Base-by-base conservation (phyloP, 768 basidiomycete species). In the Leccinum broughii region DNA sequence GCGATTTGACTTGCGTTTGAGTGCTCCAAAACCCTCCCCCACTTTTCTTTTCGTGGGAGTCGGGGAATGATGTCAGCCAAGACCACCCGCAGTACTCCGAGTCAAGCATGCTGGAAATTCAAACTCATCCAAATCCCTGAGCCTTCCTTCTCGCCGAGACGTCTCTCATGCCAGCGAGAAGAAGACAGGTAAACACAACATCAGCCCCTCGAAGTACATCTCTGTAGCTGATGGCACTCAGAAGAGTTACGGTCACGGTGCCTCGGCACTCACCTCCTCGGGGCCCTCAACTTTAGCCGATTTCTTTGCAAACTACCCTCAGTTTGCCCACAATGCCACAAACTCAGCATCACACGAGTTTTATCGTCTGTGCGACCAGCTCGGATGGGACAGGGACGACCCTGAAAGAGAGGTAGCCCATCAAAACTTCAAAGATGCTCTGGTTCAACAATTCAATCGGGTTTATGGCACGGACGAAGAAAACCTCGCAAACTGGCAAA, bases 361-460 rank as follows among this genome's bases (percentile, higher is more conserved):
- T 20, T 62, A 62, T 22, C 61, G 61, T n/a, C 30, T 55, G 11
- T 68, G 67, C 37, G 20, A 69, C 37, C 14, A 60, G 7, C 13
- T 14, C 1, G 57, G 30, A 6, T 68, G 66, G 67, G 46, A 48
- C 1, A 20, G 46, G 2, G 15, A 24, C 0, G 6, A 63, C 14
- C 20, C 34, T 0, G 48, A 41, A 2, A n/a, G 55, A 44, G 0
- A n/a, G 14, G 14, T 8, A 0, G 66, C 67, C 0, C 56, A 66
- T 5, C 2, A 1, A 0, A 20, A 51, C 0, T 67, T 68, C 52
- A 69, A 61, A 3, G 51, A 69, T 3, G 57, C 61, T 0, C 55
- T 69, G 6, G 66, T 68, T 0, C 4, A 35, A 0, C 64, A 68
- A 3, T 69, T 68, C 41, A 66, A 68, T 11, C 2, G 37, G 1